phyloP scores from a whole-genome alignment of 192 early-diverging fungal genomes.

The Linnemannia hyalina region DNA sequence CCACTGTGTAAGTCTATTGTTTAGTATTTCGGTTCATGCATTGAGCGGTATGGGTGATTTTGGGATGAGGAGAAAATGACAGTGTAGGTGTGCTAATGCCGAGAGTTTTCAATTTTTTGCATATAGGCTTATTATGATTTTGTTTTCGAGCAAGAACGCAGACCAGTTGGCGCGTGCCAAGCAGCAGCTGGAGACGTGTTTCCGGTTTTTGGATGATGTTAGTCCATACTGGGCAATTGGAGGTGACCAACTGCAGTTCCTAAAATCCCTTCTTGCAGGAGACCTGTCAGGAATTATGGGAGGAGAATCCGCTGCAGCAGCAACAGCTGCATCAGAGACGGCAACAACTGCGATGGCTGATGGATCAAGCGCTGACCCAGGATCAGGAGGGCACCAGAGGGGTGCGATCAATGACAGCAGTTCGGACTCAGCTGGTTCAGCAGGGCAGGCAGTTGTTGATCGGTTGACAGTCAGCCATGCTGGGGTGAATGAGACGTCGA shows the following conservation, averaged over 20 bases:
- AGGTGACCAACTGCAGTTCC: neutral
- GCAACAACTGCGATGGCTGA: neutral
- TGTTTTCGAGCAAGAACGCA: neutral
- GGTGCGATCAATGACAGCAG: neutral
- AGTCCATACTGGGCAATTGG: neutral
- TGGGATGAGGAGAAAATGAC: too few relatives aligned
- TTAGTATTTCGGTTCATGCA: neutral
- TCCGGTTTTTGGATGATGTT: neutral
- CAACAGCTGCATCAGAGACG: neutral
- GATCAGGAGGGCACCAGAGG: neutral
- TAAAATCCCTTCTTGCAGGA: neutral
- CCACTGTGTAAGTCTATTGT: neutral
- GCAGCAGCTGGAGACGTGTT: neutral
- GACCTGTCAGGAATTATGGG: conserved; percentile 1
- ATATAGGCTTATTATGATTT: neutral
- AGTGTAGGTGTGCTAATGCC: neutral
- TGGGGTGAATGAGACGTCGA: neutral
- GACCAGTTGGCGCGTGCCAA: neutral
- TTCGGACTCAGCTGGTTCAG: neutral
- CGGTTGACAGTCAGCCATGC: neutral
- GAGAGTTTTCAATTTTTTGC: neutral
- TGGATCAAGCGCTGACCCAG: neutral
- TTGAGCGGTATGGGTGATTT: neutral
- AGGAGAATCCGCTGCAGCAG: neutral
- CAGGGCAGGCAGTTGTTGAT: neutral